Conservation (phyloP, 257 asterid genomes). For the Ballota nigra region DNA sequence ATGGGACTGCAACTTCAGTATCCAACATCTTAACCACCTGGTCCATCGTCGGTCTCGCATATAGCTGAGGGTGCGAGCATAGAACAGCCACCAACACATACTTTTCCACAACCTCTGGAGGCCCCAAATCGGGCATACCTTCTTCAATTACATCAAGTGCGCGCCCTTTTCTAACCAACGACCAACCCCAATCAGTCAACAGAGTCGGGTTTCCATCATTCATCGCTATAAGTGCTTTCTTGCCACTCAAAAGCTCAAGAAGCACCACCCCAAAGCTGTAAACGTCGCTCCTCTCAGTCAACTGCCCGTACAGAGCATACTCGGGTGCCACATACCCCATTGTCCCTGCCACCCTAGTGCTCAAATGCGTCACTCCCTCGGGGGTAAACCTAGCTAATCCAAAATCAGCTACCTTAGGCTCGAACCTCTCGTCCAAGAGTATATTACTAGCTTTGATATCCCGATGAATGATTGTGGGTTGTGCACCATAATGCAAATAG, state of each 20-base stretch:
- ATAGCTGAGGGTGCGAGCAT: conserved; percentile 84
- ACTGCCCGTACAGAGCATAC: conserved; percentile 82
- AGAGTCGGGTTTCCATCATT: conserved; percentile 59
- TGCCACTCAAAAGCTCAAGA: conserved; percentile 87
- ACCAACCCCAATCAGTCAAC: conserved; percentile 94
- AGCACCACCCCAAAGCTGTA: conserved; percentile 87
- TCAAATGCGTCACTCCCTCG: conserved; percentile 78
- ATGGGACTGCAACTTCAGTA: conserved; percentile 58
- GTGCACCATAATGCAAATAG: conserved; percentile 81
- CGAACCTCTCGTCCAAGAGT: conserved; percentile 75
- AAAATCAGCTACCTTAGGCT: conserved; percentile 84
- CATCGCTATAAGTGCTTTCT: conserved; percentile 57
- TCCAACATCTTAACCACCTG: conserved; percentile 86
- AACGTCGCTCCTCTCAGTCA: conserved; percentile 85
- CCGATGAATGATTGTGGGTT: conserved; percentile 67
- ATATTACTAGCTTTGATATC: conserved; percentile 89
- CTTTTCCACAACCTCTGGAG: conserved; percentile 66
- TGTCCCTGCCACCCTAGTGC: conserved; percentile 94
- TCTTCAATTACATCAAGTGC: conserved; percentile 65
- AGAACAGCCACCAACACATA: conserved; percentile 77
- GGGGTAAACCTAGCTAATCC: conserved; percentile 88
- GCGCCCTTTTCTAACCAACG: conserved; percentile 63
- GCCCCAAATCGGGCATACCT: conserved; percentile 56
- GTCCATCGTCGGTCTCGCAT: conserved; percentile 93
- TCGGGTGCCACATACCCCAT: conserved; percentile 97